A percentile compares a stretch with the other conserved stretches of the same genome.
phyloP scores from a whole-genome alignment of 1,139 yeast species.

The Taphrina wiesneri region DNA sequence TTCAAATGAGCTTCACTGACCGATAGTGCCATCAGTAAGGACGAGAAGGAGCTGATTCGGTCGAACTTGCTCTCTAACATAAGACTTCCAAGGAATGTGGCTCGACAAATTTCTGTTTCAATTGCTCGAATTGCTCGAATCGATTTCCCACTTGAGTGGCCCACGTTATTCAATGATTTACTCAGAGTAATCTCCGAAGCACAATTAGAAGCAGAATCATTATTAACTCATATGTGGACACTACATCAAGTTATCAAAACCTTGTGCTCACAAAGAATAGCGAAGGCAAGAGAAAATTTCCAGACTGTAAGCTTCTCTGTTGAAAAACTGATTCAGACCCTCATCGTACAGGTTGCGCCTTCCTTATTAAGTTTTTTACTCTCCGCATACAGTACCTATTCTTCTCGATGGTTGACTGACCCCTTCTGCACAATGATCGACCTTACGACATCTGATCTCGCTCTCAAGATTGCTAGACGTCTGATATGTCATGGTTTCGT shows the following conservation, averaged over 20 bases:
- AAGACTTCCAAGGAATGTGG: constrained; percentile 66
- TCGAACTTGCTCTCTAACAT: constrained; percentile 54
- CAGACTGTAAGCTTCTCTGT: constrained; percentile 54
- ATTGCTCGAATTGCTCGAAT: constrained; percentile 72
- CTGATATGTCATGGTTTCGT: constrained; percentile 76
- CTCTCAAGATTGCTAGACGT: constrained; percentile 72
- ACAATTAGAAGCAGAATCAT: constrained; percentile 51
- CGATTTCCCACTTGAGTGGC: constrained; percentile 91
- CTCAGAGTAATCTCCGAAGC: neutral
- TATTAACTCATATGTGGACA: constrained; percentile 64
- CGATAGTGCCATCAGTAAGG: constrained; percentile 43
- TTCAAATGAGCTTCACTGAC: constrained; percentile 38
- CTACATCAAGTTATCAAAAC: constrained; percentile 76
- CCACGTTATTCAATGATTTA: constrained; percentile 63
- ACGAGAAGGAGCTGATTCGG: constrained; percentile 66
- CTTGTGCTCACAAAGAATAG: constrained; percentile 73
- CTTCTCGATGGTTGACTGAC: constrained; percentile 42
- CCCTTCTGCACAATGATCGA: constrained; percentile 41
- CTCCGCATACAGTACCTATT: neutral
- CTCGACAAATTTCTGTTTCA: constrained; percentile 79
- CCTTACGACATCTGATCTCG: constrained; percentile 68
- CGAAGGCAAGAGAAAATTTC: constrained; percentile 76
- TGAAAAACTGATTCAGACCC: neutral
- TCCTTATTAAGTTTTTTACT: neutral
- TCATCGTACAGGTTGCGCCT: constrained; percentile 5